These are phyloP conservation scores for Scheffersomyces titani DNA, from an alignment of 1,139 yeast genomes.

Conservation along the genomic window DNA sequence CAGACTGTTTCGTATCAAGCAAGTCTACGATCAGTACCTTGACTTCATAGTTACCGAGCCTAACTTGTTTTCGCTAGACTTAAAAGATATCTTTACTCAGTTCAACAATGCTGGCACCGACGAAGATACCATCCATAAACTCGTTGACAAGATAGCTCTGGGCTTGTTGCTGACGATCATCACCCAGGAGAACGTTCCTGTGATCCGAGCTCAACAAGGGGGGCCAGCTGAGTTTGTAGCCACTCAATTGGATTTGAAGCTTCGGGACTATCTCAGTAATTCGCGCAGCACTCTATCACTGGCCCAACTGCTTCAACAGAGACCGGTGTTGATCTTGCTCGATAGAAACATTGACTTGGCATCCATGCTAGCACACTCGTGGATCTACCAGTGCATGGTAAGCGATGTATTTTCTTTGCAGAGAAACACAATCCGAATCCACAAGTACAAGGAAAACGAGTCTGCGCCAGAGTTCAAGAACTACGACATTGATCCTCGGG, in stretches of 20 bases:
- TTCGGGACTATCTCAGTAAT: constrained; percentile 83
- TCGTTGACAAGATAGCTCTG: constrained; percentile 71
- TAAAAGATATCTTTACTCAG: constrained; percentile 62
- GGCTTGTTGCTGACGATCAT: constrained; percentile 81
- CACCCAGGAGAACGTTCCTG: constrained; percentile 79
- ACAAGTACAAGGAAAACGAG: constrained; percentile 40
- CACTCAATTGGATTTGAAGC: constrained; percentile 74
- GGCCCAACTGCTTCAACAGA: constrained; percentile 39
- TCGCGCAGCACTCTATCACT: constrained; percentile 38
- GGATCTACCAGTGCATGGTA: constrained; percentile 97
- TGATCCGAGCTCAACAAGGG: constrained; percentile 86
- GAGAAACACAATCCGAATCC: constrained; percentile 65
- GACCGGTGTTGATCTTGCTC: constrained; percentile 77
- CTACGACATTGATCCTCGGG: constrained; percentile 88
- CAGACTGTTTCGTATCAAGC: constrained; percentile 69
- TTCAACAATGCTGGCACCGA: constrained; percentile 71
- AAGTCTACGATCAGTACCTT: constrained; percentile 90
- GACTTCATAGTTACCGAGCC: constrained; percentile 94
- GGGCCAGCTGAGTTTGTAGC: constrained; percentile 97
- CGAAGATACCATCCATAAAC: constrained; percentile 70
- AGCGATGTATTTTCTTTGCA: constrained; percentile 85
- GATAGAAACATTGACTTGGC: constrained; percentile 90
- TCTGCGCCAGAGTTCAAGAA: constrained; percentile 46
- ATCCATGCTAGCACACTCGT: constrained; percentile 93
- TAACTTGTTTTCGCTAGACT: constrained; percentile 78